Evolutionary conservation across 495 filamentous ascomycete species (phyloP), one percentile per base, ranked within the genome.

Genomic region (Penicillium argentinense): DNA sequence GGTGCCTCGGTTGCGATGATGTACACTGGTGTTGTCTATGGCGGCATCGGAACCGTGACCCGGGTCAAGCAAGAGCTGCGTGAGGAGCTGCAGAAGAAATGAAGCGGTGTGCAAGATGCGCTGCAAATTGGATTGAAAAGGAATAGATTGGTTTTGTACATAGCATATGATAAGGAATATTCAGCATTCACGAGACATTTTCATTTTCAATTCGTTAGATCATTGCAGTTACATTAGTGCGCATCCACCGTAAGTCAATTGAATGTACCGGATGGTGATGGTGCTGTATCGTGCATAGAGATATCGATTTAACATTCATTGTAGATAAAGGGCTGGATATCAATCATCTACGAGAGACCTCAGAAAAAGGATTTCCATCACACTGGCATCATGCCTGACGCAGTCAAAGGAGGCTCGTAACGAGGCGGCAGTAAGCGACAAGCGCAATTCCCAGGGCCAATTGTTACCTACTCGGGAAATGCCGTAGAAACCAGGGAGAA

Each of bases 1-100:
- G 93, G 93, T 8, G 92, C 93, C 0, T 89, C 83, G 42, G 82
- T 95, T 0, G 89, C 88, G 1, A 89, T 90, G 85, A 79, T 93
- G 32, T 93, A 89, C 57, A 88, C 85, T 40, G 82, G 85, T 7
- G 65, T 95, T 56, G 84, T 89, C 5, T 98, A 95, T 59, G 87
- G 86, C 3, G 93, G 92, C 13, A 78, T 87, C 3, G 91, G 92
- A 9, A 91, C 88, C 0, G 78, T 96, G 32, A 91, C 87, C 17
- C 77, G 87, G 43, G 87, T 97, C 22, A 97, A 96, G 73, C 71
- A 76, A 47, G 90, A 97, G 73, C 84, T 98, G 82, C 78, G 80
- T 42, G 74, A 85, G 56, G 68, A 71, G 51, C 67, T 76, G 60
- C 56, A 65, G 50, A 57, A 55, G 33, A 53, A 69, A 57, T 59